phyloP scores from a whole-genome alignment of 306 rosid species.

The Betula pendula region DNA sequence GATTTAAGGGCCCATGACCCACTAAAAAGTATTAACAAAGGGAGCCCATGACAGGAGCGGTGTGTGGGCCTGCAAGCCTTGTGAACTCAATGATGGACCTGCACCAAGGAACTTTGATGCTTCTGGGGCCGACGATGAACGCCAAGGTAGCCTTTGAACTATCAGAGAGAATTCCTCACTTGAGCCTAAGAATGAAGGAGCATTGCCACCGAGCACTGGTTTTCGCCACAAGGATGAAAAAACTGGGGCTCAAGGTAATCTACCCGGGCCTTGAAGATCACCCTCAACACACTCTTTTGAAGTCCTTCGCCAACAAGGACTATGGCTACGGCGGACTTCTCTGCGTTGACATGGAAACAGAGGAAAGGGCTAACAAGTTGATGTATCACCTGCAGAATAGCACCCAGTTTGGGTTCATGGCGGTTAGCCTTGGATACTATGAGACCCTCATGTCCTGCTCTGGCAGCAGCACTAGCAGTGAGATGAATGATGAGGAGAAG shows the following conservation, averaged over 20 bases:
- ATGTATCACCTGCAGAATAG: constrained; percentile 72
- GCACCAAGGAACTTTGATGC: constrained; percentile 87
- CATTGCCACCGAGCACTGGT: constrained; percentile 64
- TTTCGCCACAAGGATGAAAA: constrained; percentile 60
- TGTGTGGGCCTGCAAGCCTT: constrained; percentile 71
- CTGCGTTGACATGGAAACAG: constrained; percentile 87
- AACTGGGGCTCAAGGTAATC: constrained; percentile 62
- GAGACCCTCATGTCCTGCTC: constrained; percentile 96
- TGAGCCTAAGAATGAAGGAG: constrained; percentile 75
- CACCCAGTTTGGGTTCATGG: constrained; percentile 83
- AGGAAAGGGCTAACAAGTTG: constrained; percentile 70
- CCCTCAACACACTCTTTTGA: constrained; percentile 61
- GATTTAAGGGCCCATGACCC: no score
- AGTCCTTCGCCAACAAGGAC: constrained; percentile 54
- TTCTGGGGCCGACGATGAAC: constrained; percentile 93
- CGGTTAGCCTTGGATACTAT: constrained; percentile 85
- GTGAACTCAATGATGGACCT: constrained; percentile 95
- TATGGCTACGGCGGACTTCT: constrained; percentile 85
- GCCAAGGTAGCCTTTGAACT: constrained; percentile 89
- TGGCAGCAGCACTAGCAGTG: constrained; percentile 91
- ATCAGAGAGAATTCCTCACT: constrained; percentile 80
- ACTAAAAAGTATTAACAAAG: no score
- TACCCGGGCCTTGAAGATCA: constrained; percentile 88
- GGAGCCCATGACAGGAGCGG: constrained; percentile 50
- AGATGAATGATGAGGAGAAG: constrained; percentile 60